Conservation (phyloP, 192 early-diverging fungal genomes). For the Geranomyces variabilis region DNA sequence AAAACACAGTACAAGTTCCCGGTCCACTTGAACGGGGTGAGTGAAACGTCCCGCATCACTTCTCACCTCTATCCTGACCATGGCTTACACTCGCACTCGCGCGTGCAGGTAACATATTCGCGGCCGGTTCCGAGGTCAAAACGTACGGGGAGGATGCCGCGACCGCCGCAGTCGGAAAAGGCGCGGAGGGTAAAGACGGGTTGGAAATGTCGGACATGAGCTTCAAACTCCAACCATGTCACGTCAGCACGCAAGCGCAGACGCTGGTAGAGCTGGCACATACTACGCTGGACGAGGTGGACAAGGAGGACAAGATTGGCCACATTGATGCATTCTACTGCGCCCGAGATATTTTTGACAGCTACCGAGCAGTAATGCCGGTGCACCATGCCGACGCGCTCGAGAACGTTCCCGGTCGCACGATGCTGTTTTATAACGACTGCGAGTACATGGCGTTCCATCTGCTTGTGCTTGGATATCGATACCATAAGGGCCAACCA, state of each 20-base stretch:
- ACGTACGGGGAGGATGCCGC: neutral
- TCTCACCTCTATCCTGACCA: neutral
- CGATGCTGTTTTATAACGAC: constrained; percentile 71
- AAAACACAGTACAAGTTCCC: constrained; percentile 46
- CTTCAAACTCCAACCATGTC: constrained; percentile 40
- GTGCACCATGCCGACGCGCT: constrained; percentile 61
- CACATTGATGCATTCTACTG: constrained; percentile 35
- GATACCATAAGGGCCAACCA: constrained; percentile 47
- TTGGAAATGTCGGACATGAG: constrained; percentile 19
- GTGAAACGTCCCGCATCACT: constrained; percentile 1
- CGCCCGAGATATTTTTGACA: constrained; percentile 54
- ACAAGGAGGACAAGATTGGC: neutral
- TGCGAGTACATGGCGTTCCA: constrained; percentile 58
- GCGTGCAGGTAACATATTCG: constrained; percentile 17
- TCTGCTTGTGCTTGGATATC: constrained; percentile 49
- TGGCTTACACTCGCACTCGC: no score
- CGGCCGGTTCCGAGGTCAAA: constrained; percentile 10
- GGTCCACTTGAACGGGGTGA: constrained; percentile 37
- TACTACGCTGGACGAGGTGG: constrained; percentile 28
- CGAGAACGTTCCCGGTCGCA: constrained; percentile 48
- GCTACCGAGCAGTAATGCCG: constrained; percentile 68
- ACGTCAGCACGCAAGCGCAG: constrained; percentile 44
- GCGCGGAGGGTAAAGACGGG: constrained; percentile 14
- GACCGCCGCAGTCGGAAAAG: neutral
- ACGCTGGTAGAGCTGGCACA: constrained; percentile 46